Conservation (phyloP, 164 flowering plant species). For the Tetrastigma voinierianum region DNA sequence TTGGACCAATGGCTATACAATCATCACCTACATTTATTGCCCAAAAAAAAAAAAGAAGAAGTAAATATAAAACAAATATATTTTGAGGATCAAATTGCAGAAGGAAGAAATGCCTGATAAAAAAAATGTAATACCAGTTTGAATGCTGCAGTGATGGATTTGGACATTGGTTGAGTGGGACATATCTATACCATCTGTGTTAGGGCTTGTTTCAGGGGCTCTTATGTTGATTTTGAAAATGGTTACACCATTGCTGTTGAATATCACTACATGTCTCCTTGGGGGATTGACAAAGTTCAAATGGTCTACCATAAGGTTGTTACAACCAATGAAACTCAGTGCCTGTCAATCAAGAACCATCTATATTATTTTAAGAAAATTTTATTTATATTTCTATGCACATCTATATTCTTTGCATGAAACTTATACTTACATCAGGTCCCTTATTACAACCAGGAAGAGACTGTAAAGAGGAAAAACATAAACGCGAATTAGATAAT, state of each 20-base stretch:
- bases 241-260: background rate
- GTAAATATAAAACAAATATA: no score
- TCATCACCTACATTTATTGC: constrained; percentile 45
- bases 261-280: constrained; percentile 16
- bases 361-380: no score
- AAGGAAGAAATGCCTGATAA: no score
- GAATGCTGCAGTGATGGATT: background rate
- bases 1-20: constrained; percentile 42
- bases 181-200: constrained; percentile 37
- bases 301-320: constrained; percentile 7
- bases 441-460: no score
- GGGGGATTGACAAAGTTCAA: constrained; percentile 12
- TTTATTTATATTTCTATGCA: no score
- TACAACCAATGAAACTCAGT: constrained; percentile 11
- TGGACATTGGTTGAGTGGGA: background rate
- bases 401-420: no score
- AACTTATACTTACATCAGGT: no score
- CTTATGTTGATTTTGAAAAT: constrained; percentile 16
- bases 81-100: no score
- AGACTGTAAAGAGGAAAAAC: no score
- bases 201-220: constrained; percentile 31
- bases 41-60: background rate
- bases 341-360: constrained; percentile 11
- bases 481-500: no score
- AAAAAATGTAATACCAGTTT: constrained; percentile 12